Conservation (phyloP, 2,329 filamentous ascomycete species). For the Talaromyces sp. region DNA sequence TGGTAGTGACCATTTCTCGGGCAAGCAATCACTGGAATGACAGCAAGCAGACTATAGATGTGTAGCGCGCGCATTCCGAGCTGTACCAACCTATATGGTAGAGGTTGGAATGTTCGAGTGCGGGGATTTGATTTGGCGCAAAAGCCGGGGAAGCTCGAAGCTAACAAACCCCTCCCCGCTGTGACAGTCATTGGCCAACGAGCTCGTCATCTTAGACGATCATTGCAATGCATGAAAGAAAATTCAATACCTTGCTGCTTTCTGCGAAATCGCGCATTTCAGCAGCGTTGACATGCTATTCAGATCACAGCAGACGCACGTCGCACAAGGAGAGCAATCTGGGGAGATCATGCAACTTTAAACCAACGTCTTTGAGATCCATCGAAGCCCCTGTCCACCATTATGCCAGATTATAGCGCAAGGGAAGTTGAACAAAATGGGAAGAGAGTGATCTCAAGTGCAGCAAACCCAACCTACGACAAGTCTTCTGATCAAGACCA, state of each 20-base stretch:
- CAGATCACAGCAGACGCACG: not conserved
- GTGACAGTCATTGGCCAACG: not conserved
- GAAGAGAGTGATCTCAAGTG: not conserved
- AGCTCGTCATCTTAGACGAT: not conserved
- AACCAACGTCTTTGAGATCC: not conserved
- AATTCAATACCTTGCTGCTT: not conserved
- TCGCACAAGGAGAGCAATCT: not conserved
- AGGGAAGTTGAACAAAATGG: too few species aligned
- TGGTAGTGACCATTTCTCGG: not conserved
- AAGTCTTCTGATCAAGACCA: not conserved
- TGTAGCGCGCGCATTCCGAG: not conserved
- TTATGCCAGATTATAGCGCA: not conserved
- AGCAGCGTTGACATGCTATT: not conserved
- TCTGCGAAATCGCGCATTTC: not conserved
- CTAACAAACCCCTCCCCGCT: too few species aligned
- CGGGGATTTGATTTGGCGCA: not conserved
- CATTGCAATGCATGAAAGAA: not conserved
- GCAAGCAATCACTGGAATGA: not conserved
- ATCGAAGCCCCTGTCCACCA: not conserved
- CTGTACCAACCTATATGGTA: not conserved
- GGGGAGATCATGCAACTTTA: not conserved
- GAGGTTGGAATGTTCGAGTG: not conserved
- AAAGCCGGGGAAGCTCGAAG: not conserved
- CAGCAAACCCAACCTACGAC: not conserved
- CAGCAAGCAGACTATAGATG: not conserved